phyloP scores from a whole-genome alignment of 441 rosid species.

The Adansonia rubrostipa region DNA sequence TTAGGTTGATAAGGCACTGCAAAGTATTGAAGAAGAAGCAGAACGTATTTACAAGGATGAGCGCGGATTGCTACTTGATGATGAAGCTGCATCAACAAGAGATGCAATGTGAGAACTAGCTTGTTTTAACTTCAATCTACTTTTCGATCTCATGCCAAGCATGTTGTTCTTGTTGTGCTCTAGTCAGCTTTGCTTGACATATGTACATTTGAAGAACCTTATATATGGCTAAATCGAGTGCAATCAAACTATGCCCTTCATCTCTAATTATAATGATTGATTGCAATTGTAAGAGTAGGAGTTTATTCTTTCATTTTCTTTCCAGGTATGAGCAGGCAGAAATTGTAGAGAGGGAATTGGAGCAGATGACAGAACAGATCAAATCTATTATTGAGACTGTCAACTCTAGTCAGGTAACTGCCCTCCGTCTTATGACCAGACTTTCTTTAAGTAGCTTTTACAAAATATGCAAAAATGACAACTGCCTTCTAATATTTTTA shows the following conservation, averaged over 20 bases:
- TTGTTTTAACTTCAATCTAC: neutral
- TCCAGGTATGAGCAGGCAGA: constrained; percentile 94
- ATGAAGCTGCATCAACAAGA: constrained; percentile 94
- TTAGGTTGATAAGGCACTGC: constrained; percentile 91
- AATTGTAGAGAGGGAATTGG: constrained; percentile 84
- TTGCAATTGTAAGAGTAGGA: neutral
- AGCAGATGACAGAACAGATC: constrained; percentile 90
- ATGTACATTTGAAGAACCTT: neutral
- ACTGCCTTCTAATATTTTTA: constrained; percentile 36
- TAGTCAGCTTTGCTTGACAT: constrained; percentile 5
- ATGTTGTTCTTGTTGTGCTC: neutral
- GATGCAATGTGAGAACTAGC: constrained; percentile 85
- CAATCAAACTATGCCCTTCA: neutral
- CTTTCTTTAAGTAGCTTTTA: constrained; percentile 6
- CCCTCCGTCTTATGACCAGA: constrained; percentile 11
- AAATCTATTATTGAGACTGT: constrained; percentile 78
- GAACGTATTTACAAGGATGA: constrained; percentile 92
- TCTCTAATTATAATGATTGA: neutral
- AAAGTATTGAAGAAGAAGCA: constrained; percentile 90
- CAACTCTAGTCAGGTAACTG: constrained; percentile 74
- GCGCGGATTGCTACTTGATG: constrained; percentile 73
- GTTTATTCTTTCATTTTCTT: constrained; percentile 21
- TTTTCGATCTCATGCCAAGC: neutral
- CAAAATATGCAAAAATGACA: constrained; percentile 14
- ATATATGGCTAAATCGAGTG: constrained; percentile 5